Evolutionary conservation across 371 early-diverging fungal genomes (phyloP), one percentile per base, ranked within the genome.

Genomic region (Vairimorpha necatrix): DNA sequence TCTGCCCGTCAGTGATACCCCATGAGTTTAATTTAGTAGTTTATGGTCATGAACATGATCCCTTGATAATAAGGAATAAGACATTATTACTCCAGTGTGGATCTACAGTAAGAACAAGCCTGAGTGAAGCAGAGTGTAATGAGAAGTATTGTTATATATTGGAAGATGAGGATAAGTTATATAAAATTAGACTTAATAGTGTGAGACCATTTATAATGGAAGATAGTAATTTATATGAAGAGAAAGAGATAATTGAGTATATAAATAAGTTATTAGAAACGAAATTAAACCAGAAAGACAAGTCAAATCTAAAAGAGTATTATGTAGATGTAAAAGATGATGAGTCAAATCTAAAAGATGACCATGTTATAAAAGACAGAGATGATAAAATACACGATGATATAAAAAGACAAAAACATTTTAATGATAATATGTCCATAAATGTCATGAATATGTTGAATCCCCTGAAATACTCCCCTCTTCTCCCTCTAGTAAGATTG

Each of bases 21-120:
- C 84, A 86, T 18, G 92, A 91, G 78, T 81, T 98, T 67, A 88
- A 97, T 80, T 80, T 98, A 22, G 88, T 96, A 3, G 73, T 98
- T 0, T 98, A 95, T 94, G 97, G 97, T 1, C 98, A 97, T 84
- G 97, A 97, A 85, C 99, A 98, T 86, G 93, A 96, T 77, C 95
- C 94, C 73, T 82, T 87, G 34, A 90, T 93, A 30, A 89, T 88
- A 82, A 86, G 87, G 18, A 73, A 85, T 28, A 84, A 87, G 53
- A 87, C 89, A 62, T 87, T 95, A 4, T 89, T 89, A 0, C 22
- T 81, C 14, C 98, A 98, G 80, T 94, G 94, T 0, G 99, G 99
- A 0, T 94, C 94, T 0, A 93, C 95, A 0, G 90, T 97, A 2
- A 93, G 95, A 0, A 98, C 99, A 0, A 90, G 92, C 70, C 82